Percentiles rank a stretch among this genome's conserved stretches.
phyloP scores from a whole-genome alignment of 2,329 filamentous ascomycete species.

The Monilinia fructicola region DNA sequence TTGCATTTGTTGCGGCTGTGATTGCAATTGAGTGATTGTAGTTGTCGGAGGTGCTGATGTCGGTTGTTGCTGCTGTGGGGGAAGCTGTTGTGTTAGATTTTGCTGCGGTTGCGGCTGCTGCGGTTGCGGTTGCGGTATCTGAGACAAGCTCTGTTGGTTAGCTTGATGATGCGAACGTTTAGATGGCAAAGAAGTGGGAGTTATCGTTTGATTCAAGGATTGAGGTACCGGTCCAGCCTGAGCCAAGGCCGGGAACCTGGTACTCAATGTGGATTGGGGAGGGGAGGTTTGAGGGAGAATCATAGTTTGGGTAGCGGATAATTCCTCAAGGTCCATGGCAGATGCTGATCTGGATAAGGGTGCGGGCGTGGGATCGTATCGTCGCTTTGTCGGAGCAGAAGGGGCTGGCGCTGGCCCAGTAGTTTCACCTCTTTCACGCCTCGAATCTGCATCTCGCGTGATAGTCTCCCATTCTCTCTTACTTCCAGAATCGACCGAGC shows the following conservation, averaged over 20 bases:
- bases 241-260: slow-evolving; percentile 39
- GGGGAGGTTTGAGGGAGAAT: slow-evolving; percentile 35
- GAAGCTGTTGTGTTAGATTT: not conserved
- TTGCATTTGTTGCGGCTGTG: slow-evolving; percentile 24
- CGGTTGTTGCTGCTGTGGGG: slow-evolving; percentile 6
- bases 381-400: slow-evolving; percentile 51
- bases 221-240: slow-evolving; percentile 40
- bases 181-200: slow-evolving; percentile 32
- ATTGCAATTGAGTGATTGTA: slow-evolving; percentile 6
- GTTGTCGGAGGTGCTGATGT: slow-evolving; percentile 30
- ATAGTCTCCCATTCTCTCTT: slow-evolving; percentile 61
- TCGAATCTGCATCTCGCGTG: slow-evolving; percentile 59
- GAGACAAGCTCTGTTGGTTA: slow-evolving; percentile 31
- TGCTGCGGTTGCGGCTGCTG: slow-evolving; percentile 15
- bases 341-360: slow-evolving; percentile 49
- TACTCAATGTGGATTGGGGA: slow-evolving; percentile 33
- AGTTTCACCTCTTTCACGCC: slow-evolving; percentile 56
- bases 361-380: slow-evolving; percentile 49
- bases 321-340: slow-evolving; percentile 48
- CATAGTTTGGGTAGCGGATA: slow-evolving; percentile 30
- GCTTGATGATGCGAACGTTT: slow-evolving; percentile 36
- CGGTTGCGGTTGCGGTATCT: slow-evolving; percentile 30
- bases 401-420: slow-evolving; percentile 60
- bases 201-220: slow-evolving; percentile 30
- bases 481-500: slow-evolving; percentile 57